Evolutionary conservation across 2,329 filamentous ascomycete species (phyloP).

Genomic region (Teratosphaeria zuluensis): DNA sequence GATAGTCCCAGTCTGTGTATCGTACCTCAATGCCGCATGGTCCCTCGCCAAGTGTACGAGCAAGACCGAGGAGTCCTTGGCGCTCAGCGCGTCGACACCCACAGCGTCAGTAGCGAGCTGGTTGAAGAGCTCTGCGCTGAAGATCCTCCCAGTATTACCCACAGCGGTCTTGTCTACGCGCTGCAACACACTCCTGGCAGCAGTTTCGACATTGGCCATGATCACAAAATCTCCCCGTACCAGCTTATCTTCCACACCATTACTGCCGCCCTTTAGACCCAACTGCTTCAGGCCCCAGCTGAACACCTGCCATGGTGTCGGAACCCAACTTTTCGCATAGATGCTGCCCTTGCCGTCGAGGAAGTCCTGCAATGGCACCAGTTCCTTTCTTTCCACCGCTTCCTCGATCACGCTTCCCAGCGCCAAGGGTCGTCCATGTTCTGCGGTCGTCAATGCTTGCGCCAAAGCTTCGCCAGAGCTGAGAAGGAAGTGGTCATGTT

Average conservation of each 20-base stretch:
- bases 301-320: constrained; percentile 58
- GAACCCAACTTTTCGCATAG: constrained; percentile 60
- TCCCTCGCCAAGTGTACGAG: constrained; percentile 41
- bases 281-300: constrained; percentile 66
- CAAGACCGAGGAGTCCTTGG: constrained; percentile 39
- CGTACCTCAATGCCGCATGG: constrained; percentile 32
- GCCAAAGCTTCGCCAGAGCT: constrained; percentile 53
- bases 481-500: constrained; percentile 41
- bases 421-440: constrained; percentile 73
- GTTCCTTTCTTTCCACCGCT: constrained; percentile 56
- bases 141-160: constrained; percentile 25
- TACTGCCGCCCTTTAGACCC: constrained; percentile 26
- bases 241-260: constrained; percentile 43
- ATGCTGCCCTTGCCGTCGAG: constrained; percentile 56
- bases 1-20: constrained; percentile 44
- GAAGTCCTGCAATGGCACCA: constrained; percentile 65
- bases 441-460: constrained; percentile 60
- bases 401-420: constrained; percentile 72
- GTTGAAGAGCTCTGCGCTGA: constrained; percentile 21
- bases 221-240: constrained; percentile 57
- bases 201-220: constrained; percentile 49
- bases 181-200: constrained; percentile 32
- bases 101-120: constrained; percentile 15
- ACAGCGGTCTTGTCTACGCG: constrained; percentile 22
- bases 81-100: constrained; percentile 22